Base-by-base conservation (phyloP, 2,329 filamentous ascomycete genomes). In the Rhynchosporium graminicola region DNA sequence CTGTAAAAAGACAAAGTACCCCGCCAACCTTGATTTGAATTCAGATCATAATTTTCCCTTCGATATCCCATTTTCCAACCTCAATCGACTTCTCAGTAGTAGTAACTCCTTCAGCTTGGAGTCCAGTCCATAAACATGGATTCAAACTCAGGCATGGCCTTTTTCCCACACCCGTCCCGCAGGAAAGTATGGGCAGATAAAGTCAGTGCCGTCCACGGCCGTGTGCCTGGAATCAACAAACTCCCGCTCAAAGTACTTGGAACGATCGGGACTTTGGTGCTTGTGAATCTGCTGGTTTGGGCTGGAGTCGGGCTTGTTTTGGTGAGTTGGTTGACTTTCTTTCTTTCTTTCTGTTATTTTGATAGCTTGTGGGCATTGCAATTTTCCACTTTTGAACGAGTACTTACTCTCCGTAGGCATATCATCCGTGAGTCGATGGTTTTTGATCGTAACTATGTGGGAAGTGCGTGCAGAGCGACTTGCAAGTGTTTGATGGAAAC, bases 201-300 rank as follows among this genome's bases (percentile, higher is more conserved):
- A 47, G 31, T 57, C 15, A 8, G 55, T 26, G 55, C 42, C 3
- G 55, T 57, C 43, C 55, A 57, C 12, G 43, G 42, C 29, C 55
- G 55, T 8, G 48, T 33, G 42, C 55, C 55, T 6, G 55, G 55
- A 2, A 48, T 57, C 43, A 57, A 57, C 15, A 46, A 47, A n/a
- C 28, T 57, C 8, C 55, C 55, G 29, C 26, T 57, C 5, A 38
- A 26, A 33, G 55, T 57, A 15, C n/a, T 57, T 8, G 55, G 55
- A n/a, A 57, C 55, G 29, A 57, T 57, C 48, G 55, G 43, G 43
- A 47, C 28, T 4, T 40, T 46, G 55, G 55, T 57, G 42, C 12
- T 57, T 46, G 42, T 47, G 8, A 57, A 57, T 38, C 15, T 47
- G 20, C 43, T 57, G n/a, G 55, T 57, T 38, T 57, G 55, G 55